phyloP scores from a whole-genome alignment of 164 flowering plant species.

The Cinnamomum chago region DNA sequence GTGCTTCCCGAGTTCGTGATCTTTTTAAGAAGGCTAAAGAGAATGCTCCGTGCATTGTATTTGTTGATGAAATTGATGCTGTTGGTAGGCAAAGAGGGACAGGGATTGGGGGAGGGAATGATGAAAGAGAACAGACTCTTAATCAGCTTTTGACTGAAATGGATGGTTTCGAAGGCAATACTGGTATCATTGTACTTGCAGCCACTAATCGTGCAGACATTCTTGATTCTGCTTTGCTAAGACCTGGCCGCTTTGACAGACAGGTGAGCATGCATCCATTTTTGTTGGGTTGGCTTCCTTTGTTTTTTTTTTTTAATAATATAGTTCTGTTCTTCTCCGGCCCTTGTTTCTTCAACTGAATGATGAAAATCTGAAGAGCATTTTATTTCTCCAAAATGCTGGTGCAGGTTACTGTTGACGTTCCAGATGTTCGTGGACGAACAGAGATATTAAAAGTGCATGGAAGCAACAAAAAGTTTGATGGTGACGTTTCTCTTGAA shows the following conservation, averaged over 20 bases:
- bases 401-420: constrained; percentile 76
- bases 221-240: constrained; percentile 80
- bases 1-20: constrained; percentile 94
- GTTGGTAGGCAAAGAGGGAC: constrained; percentile 92
- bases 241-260: constrained; percentile 91
- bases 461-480: constrained; percentile 78
- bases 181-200: constrained; percentile 86
- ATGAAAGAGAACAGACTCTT: constrained; percentile 90
- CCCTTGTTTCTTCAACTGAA: not conserved
- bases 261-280: constrained; percentile 41
- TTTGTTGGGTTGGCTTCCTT: not conserved
- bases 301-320: not conserved
- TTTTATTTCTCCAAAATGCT: not conserved
- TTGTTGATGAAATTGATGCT: constrained; percentile 97
- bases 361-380: not conserved
- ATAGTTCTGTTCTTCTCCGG: not conserved
- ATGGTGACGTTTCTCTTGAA: constrained; percentile 76
- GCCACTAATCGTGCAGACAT: constrained; percentile 92
- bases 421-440: constrained; percentile 84
- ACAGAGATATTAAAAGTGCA: constrained; percentile 91
- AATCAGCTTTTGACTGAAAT: constrained; percentile 93
- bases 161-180: constrained; percentile 95
- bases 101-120: constrained; percentile 94
- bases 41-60: constrained; percentile 93
- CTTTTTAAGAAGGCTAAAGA: constrained; percentile 95